Conservation (phyloP, 2,329 filamentous ascomycete species). For the Coniochaeta sp. region DNA sequence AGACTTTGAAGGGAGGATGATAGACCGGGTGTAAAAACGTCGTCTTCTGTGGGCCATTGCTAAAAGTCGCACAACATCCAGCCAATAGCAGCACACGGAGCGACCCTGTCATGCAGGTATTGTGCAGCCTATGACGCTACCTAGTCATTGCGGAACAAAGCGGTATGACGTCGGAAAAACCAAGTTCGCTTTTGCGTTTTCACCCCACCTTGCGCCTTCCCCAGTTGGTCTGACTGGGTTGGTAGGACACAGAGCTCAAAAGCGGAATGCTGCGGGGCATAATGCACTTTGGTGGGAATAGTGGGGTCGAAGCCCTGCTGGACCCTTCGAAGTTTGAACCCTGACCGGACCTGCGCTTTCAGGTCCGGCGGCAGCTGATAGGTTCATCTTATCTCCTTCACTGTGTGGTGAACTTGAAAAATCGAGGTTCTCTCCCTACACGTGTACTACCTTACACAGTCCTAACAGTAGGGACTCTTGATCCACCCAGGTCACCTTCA, state of each 20-base stretch:
- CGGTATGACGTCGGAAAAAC: constrained; percentile 18
- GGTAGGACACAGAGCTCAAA: not conserved
- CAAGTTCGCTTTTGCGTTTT: constrained; percentile 4
- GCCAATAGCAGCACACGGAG: not conserved
- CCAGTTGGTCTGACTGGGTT: not conserved
- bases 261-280: not conserved
- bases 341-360: not conserved
- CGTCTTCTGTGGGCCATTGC: not conserved
- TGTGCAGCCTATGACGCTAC: constrained; percentile 16
- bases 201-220: not conserved
- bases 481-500: not conserved
- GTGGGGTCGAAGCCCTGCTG: not conserved
- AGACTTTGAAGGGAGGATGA: not conserved
- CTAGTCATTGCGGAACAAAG: constrained; percentile 1
- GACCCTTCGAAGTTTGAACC: not conserved
- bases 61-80: not conserved
- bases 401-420: not conserved
- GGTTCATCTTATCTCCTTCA: not conserved
- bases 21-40: not conserved
- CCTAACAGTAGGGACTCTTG: no score
- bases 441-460: no score
- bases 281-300: not conserved
- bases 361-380: not conserved
- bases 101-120: constrained; percentile 5
- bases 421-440: no score